These are phyloP conservation scores for Geotrichum macrosporum DNA, from an alignment of 1,139 yeast species.

Conservation along the genomic window DNA sequence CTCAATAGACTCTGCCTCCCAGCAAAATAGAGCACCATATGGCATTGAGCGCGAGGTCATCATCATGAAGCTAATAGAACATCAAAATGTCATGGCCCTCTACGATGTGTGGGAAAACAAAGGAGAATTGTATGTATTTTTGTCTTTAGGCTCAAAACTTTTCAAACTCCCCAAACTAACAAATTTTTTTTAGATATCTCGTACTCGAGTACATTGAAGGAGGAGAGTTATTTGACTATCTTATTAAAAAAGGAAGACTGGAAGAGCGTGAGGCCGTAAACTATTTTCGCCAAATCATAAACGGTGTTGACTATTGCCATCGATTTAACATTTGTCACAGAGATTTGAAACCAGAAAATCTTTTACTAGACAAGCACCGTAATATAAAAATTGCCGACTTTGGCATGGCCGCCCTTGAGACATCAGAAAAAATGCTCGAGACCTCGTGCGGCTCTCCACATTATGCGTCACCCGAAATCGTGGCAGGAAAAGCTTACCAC, in stretches of 20 bases:
- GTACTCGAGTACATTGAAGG: constrained; percentile 96
- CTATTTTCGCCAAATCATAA: constrained; percentile 86
- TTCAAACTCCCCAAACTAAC: too few relatives aligned
- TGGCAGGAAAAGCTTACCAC: constrained; percentile 88
- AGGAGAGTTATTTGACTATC: constrained; percentile 89
- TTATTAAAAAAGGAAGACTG: constrained; percentile 80
- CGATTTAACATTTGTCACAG: constrained; percentile 88
- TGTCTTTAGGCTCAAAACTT: too few relatives aligned
- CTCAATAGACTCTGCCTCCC: constrained; percentile 21
- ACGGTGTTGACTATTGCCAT: constrained; percentile 91
- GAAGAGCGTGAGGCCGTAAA: constrained; percentile 86
- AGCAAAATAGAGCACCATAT: constrained; percentile 47
- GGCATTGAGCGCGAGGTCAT: constrained; percentile 97
- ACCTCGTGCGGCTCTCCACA: constrained; percentile 99
- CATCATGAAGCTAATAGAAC: constrained; percentile 83
- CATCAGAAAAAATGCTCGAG: constrained; percentile 70
- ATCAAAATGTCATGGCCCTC: constrained; percentile 90
- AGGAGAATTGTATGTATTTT: constrained; percentile 54
- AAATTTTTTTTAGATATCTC: too few relatives aligned
- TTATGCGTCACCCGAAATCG: constrained; percentile 97
- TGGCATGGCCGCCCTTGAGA: constrained; percentile 99
- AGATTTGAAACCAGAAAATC: constrained; percentile 92
- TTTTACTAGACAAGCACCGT: constrained; percentile 76
- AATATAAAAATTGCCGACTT: constrained; percentile 96
- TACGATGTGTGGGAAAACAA: constrained; percentile 99